phyloP scores from a whole-genome alignment of 257 asterid species.

The Marsdenia floribunda region DNA sequence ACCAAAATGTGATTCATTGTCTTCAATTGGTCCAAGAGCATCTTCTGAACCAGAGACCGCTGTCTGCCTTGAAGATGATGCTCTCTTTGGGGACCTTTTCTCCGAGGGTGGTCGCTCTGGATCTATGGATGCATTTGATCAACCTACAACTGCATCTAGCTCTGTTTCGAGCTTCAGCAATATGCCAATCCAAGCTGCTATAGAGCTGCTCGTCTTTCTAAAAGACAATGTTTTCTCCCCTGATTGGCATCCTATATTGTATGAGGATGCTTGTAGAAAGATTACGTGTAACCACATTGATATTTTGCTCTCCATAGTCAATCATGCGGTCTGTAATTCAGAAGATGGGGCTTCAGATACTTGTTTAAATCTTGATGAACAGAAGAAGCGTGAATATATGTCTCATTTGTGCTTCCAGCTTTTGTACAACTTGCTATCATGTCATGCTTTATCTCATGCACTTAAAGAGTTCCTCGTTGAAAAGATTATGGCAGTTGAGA shows the following conservation, averaged over 20 bases:
- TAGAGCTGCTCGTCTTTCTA: conserved; percentile 62
- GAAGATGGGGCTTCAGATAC: conserved; percentile 52
- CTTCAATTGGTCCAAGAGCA: conserved; percentile 57
- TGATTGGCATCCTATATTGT: conserved; percentile 56
- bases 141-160: conserved; percentile 44
- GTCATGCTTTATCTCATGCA: conserved; percentile 47
- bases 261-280: conserved; percentile 57
- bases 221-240: conserved; percentile 60
- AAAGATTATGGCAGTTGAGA: conserved; percentile 53
- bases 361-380: conserved; percentile 39
- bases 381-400: conserved; percentile 50
- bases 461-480: conserved; percentile 70
- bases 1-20: conserved; percentile 68
- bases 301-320: conserved; percentile 57
- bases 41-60: conserved; percentile 73
- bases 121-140: conserved; percentile 78
- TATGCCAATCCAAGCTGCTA: conserved; percentile 76
- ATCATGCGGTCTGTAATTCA: conserved; percentile 40
- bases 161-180: conserved; percentile 52
- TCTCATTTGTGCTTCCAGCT: conserved; percentile 70
- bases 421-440: conserved; percentile 58
- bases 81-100: conserved; percentile 97
- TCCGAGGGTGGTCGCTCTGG: conserved; percentile 95
- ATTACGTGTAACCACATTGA: conserved; percentile 54
- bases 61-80: conserved; percentile 86